Evolutionary conservation across 257 asterid species (phyloP).

Genomic region (Paulownia fortunei): DNA sequence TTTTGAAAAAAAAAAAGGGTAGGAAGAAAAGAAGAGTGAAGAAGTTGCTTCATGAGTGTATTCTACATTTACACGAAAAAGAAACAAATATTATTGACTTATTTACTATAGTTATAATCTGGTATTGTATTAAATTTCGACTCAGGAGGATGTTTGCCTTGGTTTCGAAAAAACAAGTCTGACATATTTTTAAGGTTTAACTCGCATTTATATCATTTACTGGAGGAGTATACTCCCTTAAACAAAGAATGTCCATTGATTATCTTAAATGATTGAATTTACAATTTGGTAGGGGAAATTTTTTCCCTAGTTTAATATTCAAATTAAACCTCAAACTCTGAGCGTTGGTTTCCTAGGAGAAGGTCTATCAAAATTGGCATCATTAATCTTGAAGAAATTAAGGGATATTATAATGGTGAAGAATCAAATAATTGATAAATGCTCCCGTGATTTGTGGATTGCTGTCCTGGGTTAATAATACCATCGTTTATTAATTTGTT

Average conservation of each 20-base stretch:
- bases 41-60: background rate
- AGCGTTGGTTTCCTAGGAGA: background rate
- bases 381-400: background rate
- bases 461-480: slow-evolving; percentile 4
- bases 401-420: slow-evolving; percentile 9
- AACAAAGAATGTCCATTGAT: background rate
- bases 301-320: background rate
- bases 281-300: too few relatives aligned
- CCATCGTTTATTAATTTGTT: background rate
- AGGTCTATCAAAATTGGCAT: background rate
- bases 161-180: background rate
- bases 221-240: too few relatives aligned
- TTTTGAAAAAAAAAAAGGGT: background rate
- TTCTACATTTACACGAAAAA: background rate
- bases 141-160: slow-evolving; percentile 26
- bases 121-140: background rate
- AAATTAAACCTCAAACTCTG: too few relatives aligned
- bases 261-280: background rate
- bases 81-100: background rate
- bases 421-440: slow-evolving; percentile 20
- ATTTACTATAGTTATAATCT: background rate
- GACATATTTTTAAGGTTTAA: background rate
- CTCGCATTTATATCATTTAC: too few relatives aligned
- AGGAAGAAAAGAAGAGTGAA: too few relatives aligned
- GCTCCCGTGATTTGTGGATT: slow-evolving; percentile 36